These are phyloP conservation scores for Aspergillus panamensis DNA, from an alignment of 495 filamentous ascomycete genomes.

Conservation along the genomic window DNA sequence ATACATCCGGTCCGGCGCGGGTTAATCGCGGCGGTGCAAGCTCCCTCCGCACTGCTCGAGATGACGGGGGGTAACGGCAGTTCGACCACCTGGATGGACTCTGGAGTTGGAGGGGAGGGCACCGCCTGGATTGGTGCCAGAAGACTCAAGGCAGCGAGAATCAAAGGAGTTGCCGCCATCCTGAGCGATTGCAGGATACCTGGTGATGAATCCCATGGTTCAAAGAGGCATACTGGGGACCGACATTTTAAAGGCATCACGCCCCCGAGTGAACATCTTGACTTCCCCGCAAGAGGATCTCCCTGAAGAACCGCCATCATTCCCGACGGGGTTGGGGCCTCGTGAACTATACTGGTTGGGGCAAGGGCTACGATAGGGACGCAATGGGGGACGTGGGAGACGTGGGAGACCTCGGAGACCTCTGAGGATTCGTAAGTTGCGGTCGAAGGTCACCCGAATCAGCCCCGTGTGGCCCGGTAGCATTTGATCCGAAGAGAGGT, in stretches of 20 bases:
- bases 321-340: no score
- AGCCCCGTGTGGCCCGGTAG: no score
- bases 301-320: no score
- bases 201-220: not conserved
- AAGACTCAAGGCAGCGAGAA: not conserved
- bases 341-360: no score
- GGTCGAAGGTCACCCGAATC: no score
- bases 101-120: conserved; percentile 11
- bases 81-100: conserved; percentile 20
- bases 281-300: no score
- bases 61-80: conserved; percentile 25
- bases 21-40: conserved; percentile 18
- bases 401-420: no score
- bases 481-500: no score
- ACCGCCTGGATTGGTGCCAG: not conserved
- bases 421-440: no score
- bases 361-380: no score
- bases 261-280: not conserved
- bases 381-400: no score
- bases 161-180: not conserved
- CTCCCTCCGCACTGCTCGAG: conserved; percentile 10
- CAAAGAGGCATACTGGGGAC: not conserved
- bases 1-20: conserved; percentile 23
- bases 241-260: not conserved
- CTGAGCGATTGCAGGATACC: not conserved